Conservation (phyloP, 306 rosid genomes). For the Pyrus pyrifolia region DNA sequence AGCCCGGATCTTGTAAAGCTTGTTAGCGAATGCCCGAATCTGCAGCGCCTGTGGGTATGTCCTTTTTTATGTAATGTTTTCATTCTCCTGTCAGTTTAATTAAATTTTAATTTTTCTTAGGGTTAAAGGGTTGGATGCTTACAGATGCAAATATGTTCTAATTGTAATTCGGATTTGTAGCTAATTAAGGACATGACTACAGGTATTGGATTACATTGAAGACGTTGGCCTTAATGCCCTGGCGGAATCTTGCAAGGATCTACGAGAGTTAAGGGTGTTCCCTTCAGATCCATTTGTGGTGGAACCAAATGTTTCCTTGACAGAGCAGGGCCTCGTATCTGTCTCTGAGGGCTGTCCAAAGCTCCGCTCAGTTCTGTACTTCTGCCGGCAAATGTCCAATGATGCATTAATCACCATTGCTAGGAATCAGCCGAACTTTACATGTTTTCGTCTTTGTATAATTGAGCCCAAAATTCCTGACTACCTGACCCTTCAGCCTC, state of each 20-base stretch:
- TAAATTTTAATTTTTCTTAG: not conserved
- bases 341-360: constrained; percentile 95
- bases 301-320: constrained; percentile 69
- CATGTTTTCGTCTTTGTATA: constrained; percentile 87
- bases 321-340: constrained; percentile 83
- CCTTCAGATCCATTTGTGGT: constrained; percentile 73
- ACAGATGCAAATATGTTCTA: not conserved
- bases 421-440: constrained; percentile 68
- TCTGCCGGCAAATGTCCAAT: constrained; percentile 93
- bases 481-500: constrained; percentile 56
- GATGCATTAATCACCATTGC: constrained; percentile 76
- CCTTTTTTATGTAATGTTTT: not conserved
- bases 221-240: constrained; percentile 74
- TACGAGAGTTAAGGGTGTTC: constrained; percentile 84
- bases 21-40: constrained; percentile 57
- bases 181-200: constrained; percentile 27
- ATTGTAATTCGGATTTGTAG: constrained; percentile 4
- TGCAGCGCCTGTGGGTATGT: constrained; percentile 86
- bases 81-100: not conserved
- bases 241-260: constrained; percentile 80
- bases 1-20: constrained; percentile 73
- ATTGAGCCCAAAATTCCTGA: constrained; percentile 78
- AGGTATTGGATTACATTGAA: constrained; percentile 95
- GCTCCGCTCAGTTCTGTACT: constrained; percentile 87
- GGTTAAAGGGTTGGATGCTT: constrained; percentile 1